phyloP scores from a whole-genome alignment of 257 asterid genomes.

The Solanum lignicaule region DNA sequence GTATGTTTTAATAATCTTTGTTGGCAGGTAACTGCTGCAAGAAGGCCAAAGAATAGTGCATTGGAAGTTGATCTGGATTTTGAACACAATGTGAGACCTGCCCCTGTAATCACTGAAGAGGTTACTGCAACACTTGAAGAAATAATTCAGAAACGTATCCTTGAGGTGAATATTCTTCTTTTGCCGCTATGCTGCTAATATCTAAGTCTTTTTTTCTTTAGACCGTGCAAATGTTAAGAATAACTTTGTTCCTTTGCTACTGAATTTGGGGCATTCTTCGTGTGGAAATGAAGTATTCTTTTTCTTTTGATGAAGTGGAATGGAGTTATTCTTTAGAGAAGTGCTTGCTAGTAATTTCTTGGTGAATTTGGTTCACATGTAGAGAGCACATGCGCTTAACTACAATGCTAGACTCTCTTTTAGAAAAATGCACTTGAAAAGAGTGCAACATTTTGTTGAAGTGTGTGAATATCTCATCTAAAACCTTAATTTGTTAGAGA shows the following conservation, averaged over 20 bases:
- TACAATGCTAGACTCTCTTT: not conserved
- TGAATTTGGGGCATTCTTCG: not conserved
- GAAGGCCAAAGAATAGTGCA: conserved; percentile 90
- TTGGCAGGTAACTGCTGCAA: conserved; percentile 75
- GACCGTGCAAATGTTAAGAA: not conserved
- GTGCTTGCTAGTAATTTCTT: not conserved
- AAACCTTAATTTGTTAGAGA: not conserved
- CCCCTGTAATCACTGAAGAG: conserved; percentile 83
- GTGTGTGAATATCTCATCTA: not conserved
- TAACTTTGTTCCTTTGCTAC: not conserved
- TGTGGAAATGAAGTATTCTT: not conserved
- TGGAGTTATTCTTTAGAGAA: not conserved
- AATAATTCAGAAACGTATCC: conserved; percentile 60
- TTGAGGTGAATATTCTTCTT: conserved; percentile 45
- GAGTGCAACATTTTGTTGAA: not conserved
- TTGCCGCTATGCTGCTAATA: not conserved
- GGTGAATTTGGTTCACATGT: not conserved
- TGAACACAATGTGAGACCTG: conserved; percentile 88
- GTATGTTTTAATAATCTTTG: conserved; percentile 5
- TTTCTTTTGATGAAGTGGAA: not conserved
- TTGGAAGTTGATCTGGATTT: conserved; percentile 86
- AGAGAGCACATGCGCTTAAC: not conserved
- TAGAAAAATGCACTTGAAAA: not conserved
- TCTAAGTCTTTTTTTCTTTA: not conserved
- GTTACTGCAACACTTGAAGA: conserved; percentile 81